Evolutionary conservation across 2,329 filamentous ascomycete species (phyloP).

Genomic region (Aspergillus luchuensis): DNA sequence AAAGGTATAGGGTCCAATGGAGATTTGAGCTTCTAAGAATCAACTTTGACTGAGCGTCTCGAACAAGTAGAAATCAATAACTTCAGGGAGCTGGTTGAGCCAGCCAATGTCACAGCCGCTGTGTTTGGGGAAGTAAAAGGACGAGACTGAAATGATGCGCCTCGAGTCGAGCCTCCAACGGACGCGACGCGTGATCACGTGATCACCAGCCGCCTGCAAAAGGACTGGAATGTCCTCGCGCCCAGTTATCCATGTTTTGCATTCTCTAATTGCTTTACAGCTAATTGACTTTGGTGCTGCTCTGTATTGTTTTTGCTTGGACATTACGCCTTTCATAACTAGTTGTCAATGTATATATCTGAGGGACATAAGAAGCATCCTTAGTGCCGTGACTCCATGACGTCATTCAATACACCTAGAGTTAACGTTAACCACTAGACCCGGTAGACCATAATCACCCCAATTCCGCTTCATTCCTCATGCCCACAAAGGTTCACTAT

Average conservation of each 20-base stretch:
- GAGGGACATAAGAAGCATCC: too few species aligned
- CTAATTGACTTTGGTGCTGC: too few species aligned
- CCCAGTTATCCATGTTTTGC: not conserved
- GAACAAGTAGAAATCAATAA: not conserved
- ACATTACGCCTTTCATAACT: too few species aligned
- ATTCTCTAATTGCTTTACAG: too few species aligned
- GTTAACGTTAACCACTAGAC: too few species aligned
- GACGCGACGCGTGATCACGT: constrained; percentile 18
- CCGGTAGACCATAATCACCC: too few species aligned
- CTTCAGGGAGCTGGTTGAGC: constrained; percentile 12
- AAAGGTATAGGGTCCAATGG: constrained; percentile 21
- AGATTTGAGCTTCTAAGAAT: constrained; percentile 2
- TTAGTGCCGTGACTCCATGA: too few species aligned
- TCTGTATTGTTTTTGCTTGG: too few species aligned
- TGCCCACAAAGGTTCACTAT: too few species aligned
- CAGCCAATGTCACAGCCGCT: constrained; percentile 9
- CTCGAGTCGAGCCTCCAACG: not conserved
- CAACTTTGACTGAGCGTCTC: not conserved
- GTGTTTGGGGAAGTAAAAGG: not conserved
- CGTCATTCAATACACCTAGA: too few species aligned
- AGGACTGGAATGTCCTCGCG: not conserved
- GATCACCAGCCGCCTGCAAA: not conserved
- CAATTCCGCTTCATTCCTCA: too few species aligned
- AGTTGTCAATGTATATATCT: too few species aligned
- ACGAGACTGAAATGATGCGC: not conserved